Evolutionary conservation across 352 stramenopile genomes (phyloP).

Genomic region (Globisporangium nagaii): DNA sequence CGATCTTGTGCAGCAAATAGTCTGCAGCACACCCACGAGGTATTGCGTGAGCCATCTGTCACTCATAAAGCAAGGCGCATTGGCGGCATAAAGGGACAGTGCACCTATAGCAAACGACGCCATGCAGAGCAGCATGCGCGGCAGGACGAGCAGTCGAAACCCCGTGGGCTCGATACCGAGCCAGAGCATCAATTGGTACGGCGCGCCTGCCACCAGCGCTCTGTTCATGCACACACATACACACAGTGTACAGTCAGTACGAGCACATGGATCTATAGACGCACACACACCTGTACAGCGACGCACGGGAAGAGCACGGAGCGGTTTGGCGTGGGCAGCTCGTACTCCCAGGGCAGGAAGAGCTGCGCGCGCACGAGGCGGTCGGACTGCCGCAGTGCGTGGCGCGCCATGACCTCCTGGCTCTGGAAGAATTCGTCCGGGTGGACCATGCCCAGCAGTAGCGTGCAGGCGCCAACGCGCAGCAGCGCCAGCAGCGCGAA

Average conservation of each 20-base stretch:
- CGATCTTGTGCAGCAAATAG: conserved; percentile 30
- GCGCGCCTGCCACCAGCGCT: conserved; percentile 37
- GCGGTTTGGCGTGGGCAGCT: conserved; percentile 52
- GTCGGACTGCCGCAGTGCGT: conserved; percentile 22
- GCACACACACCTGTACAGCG: neutral
- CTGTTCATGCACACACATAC: conserved; percentile 14
- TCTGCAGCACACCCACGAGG: conserved; percentile 17
- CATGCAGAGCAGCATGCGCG: conserved; percentile 51
- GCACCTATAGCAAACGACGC: conserved; percentile 54
- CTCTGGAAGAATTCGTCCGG: conserved; percentile 88
- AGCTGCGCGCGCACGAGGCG: conserved; percentile 18
- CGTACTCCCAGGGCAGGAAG: conserved; percentile 74
- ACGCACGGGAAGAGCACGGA: conserved; percentile 72
- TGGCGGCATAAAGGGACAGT: neutral
- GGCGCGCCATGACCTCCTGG: conserved; percentile 73
- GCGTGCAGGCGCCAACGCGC: conserved; percentile 23
- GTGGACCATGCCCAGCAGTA: conserved; percentile 59
- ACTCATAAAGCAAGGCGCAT: no score
- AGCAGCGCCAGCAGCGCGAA: conserved; percentile 26
- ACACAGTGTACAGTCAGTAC: neutral
- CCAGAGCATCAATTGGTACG: conserved; percentile 39
- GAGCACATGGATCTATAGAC: neutral
- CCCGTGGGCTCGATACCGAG: conserved; percentile 36
- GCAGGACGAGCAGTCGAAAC: conserved; percentile 40
- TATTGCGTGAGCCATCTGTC: neutral